Percentiles rank a stretch among this genome's conserved stretches.
Evolutionary conservation across 306 rosid species (phyloP).

Genomic region (Boehmeria nivea): DNA sequence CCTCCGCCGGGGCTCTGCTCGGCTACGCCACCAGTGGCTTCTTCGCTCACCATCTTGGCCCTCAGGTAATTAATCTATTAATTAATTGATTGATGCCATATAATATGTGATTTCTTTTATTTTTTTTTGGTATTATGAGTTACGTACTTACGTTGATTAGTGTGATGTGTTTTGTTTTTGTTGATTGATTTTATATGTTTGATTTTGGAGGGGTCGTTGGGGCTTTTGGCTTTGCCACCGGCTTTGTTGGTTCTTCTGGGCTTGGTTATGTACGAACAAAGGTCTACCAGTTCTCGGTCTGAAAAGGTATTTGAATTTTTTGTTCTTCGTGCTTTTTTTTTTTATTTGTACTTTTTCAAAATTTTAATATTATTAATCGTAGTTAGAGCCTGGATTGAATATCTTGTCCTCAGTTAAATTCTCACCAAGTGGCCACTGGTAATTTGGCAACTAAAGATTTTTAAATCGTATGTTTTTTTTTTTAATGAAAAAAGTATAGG

Average conservation of each 20-base stretch:
- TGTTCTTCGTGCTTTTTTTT: not conserved
- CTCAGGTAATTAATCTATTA: conserved; percentile 33
- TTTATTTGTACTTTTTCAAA: not conserved
- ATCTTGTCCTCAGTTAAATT: no score
- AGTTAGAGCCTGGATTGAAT: no score
- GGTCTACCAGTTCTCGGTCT: conserved; percentile 22
- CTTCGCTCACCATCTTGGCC: conserved; percentile 58
- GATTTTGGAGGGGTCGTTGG: conserved; percentile 44
- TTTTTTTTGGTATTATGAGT: not conserved
- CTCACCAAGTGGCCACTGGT: no score
- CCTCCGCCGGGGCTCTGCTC: conserved; percentile 51
- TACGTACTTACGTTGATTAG: no score
- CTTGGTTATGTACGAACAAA: conserved; percentile 49
- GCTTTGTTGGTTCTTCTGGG: conserved; percentile 50
- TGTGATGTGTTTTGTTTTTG: no score
- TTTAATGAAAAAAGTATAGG: not conserved
- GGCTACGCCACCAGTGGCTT: conserved; percentile 55
- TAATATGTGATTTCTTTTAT: not conserved
- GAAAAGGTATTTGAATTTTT: conserved; percentile 42
- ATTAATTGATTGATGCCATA: no score
- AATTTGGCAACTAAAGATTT: no score
- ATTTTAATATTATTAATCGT: no score
- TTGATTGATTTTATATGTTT: not conserved
- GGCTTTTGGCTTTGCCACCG: conserved; percentile 61
- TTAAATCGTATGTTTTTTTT: no score